These are phyloP conservation scores for Thielaviopsis ethacetica DNA, from an alignment of 2,329 filamentous ascomycete genomes.

Conservation along the genomic window DNA sequence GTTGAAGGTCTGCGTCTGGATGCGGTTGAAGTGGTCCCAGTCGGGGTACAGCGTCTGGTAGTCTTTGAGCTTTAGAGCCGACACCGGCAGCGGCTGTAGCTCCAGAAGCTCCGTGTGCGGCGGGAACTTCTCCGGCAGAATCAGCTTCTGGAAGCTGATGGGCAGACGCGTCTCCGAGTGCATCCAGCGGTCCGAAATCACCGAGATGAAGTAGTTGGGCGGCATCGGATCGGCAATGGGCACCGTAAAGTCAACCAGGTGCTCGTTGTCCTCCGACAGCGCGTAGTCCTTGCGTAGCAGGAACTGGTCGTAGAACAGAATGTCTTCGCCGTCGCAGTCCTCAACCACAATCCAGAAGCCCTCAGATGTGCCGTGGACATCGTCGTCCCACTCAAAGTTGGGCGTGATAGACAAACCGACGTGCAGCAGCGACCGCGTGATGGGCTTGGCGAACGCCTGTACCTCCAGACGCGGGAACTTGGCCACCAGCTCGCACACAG, in stretches of 20 bases:
- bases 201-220: conserved; percentile 93
- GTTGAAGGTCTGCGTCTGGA: conserved; percentile 95
- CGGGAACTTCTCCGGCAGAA: conserved; percentile 88
- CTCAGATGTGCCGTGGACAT: conserved; percentile 72
- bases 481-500: conserved; percentile 70
- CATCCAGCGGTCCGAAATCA: conserved; percentile 96
- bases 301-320: conserved; percentile 89
- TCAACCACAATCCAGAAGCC: conserved; percentile 96
- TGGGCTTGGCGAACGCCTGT: conserved; percentile 83
- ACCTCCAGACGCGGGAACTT: conserved; percentile 91
- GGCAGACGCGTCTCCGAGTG: conserved; percentile 87
- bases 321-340: conserved; percentile 92
- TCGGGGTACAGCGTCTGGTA: conserved; percentile 67
- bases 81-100: conserved; percentile 76
- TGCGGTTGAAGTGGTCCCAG: conserved; percentile 86
- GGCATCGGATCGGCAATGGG: conserved; percentile 96
- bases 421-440: conserved; percentile 84
- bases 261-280: conserved; percentile 71
- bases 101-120: conserved; percentile 85
- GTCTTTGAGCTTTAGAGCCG: conserved; percentile 73
- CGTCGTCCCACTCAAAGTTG: conserved; percentile 90
- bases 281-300: conserved; percentile 82
- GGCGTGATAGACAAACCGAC: conserved; percentile 83
- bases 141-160: conserved; percentile 86
- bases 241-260: conserved; percentile 89